A percentile compares a stretch with the other conserved stretches of the same genome.
These are phyloP conservation scores for Vigna reflexopilosa DNA, from an alignment of 306 rosid genomes.

Conservation along the genomic window DNA sequence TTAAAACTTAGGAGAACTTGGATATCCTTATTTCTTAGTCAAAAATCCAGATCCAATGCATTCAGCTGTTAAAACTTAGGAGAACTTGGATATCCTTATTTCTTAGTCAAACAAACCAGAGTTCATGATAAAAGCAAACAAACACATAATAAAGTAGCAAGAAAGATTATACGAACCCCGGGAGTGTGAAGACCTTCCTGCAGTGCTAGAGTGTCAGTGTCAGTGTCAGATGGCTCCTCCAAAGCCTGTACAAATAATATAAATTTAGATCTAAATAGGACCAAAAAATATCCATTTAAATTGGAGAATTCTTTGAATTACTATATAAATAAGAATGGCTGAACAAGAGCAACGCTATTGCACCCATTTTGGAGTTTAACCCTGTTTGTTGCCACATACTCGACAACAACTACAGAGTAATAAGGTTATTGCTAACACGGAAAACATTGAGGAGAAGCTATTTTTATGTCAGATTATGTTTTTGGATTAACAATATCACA, in stretches of 20 bases:
- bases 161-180: background rate
- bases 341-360: background rate
- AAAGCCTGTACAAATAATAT: background rate
- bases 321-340: conserved; percentile 8
- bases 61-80: background rate
- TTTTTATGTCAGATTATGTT: background rate
- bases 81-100: background rate
- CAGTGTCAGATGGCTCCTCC: conserved; percentile 18
- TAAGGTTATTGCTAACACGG: background rate
- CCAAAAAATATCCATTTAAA: background rate
- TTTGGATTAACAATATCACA: background rate
- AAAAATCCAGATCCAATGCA: background rate
- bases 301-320: conserved; percentile 6
- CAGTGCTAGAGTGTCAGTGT: background rate
- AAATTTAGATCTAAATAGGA: background rate
- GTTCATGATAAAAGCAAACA: background rate
- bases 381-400: background rate
- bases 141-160: background rate
- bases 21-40: no score
- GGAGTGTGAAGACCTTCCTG: conserved; percentile 20
- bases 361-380: background rate
- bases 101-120: background rate
- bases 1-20: no score
- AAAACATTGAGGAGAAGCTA: background rate
- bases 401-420: background rate